Conservation (phyloP, 2,329 filamentous ascomycete species). For the Pseudocercospora musae region DNA sequence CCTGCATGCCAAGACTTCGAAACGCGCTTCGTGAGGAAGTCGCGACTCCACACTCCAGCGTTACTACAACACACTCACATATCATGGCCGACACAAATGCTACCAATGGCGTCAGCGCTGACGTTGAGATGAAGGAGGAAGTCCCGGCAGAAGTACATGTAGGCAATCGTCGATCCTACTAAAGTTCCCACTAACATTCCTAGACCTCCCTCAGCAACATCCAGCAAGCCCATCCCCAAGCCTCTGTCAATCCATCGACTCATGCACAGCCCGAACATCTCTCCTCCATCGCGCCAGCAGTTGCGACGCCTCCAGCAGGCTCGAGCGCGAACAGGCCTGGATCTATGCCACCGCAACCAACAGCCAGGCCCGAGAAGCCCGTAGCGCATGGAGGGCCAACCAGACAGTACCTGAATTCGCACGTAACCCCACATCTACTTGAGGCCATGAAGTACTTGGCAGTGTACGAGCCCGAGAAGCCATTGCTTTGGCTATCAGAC, state of each 20-base stretch:
- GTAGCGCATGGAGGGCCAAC: conserved; percentile 49
- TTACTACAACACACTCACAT: no score
- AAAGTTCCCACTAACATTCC: background rate
- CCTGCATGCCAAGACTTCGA: conserved; percentile 8
- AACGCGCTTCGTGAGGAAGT: no score
- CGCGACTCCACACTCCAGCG: no score
- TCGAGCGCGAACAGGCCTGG: conserved; percentile 23
- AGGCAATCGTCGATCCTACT: no score
- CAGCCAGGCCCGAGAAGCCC: conserved; percentile 36
- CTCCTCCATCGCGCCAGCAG: conserved; percentile 18
- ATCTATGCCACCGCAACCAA: conserved; percentile 33
- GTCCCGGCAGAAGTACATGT: conserved; percentile 24
- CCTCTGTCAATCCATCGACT: conserved; percentile 13
- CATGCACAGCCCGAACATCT: conserved; percentile 20
- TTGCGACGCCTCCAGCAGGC: conserved; percentile 26
- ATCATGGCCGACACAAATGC: conserved; percentile 35
- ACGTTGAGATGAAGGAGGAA: conserved; percentile 39
- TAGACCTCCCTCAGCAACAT: conserved; percentile 20
- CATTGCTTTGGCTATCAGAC: conserved; percentile 48
- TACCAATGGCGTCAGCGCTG: conserved; percentile 16
- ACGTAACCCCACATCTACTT: conserved; percentile 50
- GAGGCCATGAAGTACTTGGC: conserved; percentile 53
- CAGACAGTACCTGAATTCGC: conserved; percentile 48
- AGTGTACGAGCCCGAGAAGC: conserved; percentile 51
- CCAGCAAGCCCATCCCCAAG: conserved; percentile 25